Evolutionary conservation across 1,284 basidiomycete genomes (phyloP).

Genomic region (Ganoderma meredithae): DNA sequence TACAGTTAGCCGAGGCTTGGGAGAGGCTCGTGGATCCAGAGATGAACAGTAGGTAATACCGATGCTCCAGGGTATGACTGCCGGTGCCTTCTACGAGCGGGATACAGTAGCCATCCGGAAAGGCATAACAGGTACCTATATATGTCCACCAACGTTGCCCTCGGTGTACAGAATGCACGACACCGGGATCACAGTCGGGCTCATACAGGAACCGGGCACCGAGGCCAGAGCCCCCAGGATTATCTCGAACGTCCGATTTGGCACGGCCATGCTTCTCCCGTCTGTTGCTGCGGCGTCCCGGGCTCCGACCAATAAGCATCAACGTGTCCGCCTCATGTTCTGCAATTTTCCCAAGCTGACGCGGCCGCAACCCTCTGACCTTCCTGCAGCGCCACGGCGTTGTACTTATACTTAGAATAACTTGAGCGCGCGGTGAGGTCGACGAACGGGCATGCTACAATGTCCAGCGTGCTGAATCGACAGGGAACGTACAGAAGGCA

Average conservation of each 20-base stretch:
- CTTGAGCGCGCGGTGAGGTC: too few species aligned
- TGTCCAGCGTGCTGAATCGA: background rate
- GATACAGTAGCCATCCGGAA: background rate
- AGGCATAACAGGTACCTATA: background rate
- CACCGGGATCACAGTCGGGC: conserved; percentile 10
- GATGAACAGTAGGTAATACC: conserved; percentile 16
- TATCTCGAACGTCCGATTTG: conserved; percentile 1
- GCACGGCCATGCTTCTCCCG: background rate
- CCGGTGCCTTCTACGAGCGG: conserved; percentile 11
- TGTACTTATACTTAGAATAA: conserved; percentile 21
- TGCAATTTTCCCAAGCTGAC: conserved; percentile 8
- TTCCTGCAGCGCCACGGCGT: conserved; percentile 7
- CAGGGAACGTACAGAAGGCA: conserved; percentile 16
- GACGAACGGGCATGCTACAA: conserved; percentile 7
- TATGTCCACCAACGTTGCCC: conserved; percentile 6
- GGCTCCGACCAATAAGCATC: conserved; percentile 14
- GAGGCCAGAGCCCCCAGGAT: background rate
- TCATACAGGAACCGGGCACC: conserved; percentile 3
- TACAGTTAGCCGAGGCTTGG: conserved; percentile 13
- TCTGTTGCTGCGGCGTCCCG: conserved; percentile 12
- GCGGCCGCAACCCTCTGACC: background rate
- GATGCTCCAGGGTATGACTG: conserved; percentile 12
- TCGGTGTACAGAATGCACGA: conserved; percentile 2
- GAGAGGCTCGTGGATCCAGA: conserved; percentile 26
- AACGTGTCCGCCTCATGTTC: conserved; percentile 30